Base-by-base conservation (phyloP, 306 rosid species). In the Rosa multiflora region DNA sequence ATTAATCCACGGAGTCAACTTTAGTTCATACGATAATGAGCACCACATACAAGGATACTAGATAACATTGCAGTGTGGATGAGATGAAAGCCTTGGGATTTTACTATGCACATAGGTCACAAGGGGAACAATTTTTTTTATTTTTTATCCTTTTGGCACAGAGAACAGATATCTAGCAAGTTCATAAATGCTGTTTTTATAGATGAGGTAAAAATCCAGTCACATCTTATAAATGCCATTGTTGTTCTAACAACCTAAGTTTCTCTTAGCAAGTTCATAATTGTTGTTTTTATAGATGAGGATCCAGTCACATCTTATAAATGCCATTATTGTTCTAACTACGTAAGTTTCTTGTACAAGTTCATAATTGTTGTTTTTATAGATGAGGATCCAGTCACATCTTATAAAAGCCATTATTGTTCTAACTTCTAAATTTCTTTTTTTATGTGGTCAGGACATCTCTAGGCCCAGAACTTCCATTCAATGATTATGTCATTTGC, bases 1-100 rank as follows among this genome's bases (percentile, higher is more conserved):
- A 74, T 77, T 71, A 62, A 79, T 72, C 86, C 70, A 63, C 49
- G 58, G 29, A 32, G 37, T 77, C 52, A 70, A 77, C 42, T 46
- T 83, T 77, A 55, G 79, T 40, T 63, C 71, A 42, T 40, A 67
- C 4, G 67, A 42, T 39, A 26, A 23, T 17, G 61, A 58, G 49
- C 59, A n/a, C 49, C 39, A 42, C 35, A 39, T 13, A 9, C 47
- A 70, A 49, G 64, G 64, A 32, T 1, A 49, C 47, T 35, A 51
- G 76, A 26, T 35, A 61, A 26, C 15, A 26, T 8, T 8, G 44
- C 37, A 37, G 29, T 40, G 56, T 44, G 58, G 43, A 8, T 20
- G 70, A 75, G 67, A 61, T 26, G n/a, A 15, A 42, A 61, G 78
- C 20, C 49, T 42, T 44, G 13, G 51, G 26, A 75, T 29, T 75